Evolutionary conservation across 768 basidiomycete genomes (phyloP).

Genomic region (Leccinum aurantiacum): DNA sequence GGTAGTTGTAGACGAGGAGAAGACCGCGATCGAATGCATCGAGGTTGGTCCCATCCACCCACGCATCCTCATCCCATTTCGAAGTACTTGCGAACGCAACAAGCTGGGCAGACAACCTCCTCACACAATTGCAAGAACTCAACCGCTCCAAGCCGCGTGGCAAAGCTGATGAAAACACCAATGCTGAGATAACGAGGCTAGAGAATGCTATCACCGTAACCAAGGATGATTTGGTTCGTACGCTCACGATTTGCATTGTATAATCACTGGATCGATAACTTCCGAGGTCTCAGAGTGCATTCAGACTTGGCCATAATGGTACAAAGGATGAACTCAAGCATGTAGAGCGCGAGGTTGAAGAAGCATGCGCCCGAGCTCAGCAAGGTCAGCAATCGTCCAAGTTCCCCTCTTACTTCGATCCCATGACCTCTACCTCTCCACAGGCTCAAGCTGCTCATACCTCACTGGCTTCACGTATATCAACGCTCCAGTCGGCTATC

Average conservation of each 20-base stretch:
- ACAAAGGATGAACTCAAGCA: slow-evolving; percentile 85
- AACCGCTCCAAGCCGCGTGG: slow-evolving; percentile 78
- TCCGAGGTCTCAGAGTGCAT: slow-evolving; percentile 55
- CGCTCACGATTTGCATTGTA: background rate
- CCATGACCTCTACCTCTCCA: background rate
- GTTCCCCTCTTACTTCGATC: background rate
- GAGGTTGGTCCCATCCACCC: slow-evolving; percentile 52
- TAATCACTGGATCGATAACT: background rate
- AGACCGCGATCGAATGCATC: slow-evolving; percentile 96
- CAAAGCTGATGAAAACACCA: slow-evolving; percentile 78
- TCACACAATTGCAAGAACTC: slow-evolving; percentile 80
- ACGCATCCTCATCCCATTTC: background rate
- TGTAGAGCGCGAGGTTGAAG: slow-evolving; percentile 64
- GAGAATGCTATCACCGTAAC: slow-evolving; percentile 75
- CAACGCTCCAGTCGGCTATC: slow-evolving; percentile 54
- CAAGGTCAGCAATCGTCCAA: slow-evolving; percentile 46
- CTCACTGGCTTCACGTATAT: slow-evolving; percentile 54
- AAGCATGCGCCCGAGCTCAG: slow-evolving; percentile 66
- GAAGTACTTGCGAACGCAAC: slow-evolving; percentile 92
- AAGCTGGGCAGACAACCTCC: slow-evolving; percentile 83
- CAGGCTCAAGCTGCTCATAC: slow-evolving; percentile 58
- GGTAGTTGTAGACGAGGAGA: slow-evolving; percentile 95
- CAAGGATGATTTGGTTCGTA: slow-evolving; percentile 78
- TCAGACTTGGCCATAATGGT: slow-evolving; percentile 72
- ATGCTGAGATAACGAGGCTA: slow-evolving; percentile 73